Evolutionary conservation across 352 stramenopile species (phyloP).

Genomic region (Lagenidium sp.): DNA sequence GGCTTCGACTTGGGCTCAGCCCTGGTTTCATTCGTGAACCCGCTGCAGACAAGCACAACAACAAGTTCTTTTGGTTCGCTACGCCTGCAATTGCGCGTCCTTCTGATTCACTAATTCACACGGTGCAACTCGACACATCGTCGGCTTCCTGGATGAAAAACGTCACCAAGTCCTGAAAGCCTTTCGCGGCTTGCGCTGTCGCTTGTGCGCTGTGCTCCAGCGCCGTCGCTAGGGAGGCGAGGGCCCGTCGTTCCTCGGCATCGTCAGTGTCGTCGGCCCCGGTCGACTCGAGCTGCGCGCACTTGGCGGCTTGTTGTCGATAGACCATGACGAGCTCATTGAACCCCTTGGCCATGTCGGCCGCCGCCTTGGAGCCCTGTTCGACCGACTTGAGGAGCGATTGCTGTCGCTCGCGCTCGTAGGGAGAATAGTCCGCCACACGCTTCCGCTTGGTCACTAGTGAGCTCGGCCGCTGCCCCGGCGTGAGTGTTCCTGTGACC

Average conservation of each 20-base stretch:
- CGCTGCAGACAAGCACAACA: no score
- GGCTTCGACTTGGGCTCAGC: no score
- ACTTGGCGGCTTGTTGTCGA: slow-evolving; percentile 12
- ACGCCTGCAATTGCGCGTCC: no score
- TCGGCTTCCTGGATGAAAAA: slow-evolving; percentile 15
- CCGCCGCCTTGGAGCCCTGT: slow-evolving; percentile 35
- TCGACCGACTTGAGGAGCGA: slow-evolving; percentile 34
- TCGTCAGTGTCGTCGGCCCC: slow-evolving; percentile 5
- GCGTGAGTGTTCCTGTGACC: not conserved
- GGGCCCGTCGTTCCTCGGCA: slow-evolving; percentile 9
- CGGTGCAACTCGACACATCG: slow-evolving; percentile 1
- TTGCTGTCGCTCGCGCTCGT: slow-evolving; percentile 16
- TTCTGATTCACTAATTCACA: no score
- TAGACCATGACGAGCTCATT: slow-evolving; percentile 14
- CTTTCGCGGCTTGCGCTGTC: slow-evolving; percentile 23
- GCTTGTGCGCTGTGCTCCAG: slow-evolving; percentile 40
- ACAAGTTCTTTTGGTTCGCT: no score
- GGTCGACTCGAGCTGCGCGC: slow-evolving; percentile 4
- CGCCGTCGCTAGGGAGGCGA: slow-evolving; percentile 20
- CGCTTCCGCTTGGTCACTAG: slow-evolving; percentile 3
- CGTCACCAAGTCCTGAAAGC: slow-evolving; percentile 13
- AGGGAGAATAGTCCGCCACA: slow-evolving; percentile 5
- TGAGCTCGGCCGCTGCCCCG: not conserved
- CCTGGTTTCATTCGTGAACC: no score
- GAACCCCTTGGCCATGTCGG: slow-evolving; percentile 19